A percentile compares a stretch with the other conserved stretches of the same genome.
Evolutionary conservation across 192 early-diverging fungal species (phyloP).

Genomic region (Mortierella antarctica): DNA sequence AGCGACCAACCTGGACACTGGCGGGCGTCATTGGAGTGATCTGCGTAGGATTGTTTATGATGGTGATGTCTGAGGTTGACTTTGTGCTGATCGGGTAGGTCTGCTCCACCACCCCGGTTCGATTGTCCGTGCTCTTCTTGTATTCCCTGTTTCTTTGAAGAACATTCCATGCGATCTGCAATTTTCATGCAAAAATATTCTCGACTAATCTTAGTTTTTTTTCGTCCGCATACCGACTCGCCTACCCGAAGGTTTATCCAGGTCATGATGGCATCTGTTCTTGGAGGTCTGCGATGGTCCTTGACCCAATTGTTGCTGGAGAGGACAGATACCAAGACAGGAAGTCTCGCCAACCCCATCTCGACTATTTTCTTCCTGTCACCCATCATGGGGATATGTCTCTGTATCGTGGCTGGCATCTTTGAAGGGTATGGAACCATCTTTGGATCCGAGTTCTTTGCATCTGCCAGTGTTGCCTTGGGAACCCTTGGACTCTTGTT

Average conservation of each 20-base stretch:
- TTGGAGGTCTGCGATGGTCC: conserved; percentile 92
- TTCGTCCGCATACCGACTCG: background rate
- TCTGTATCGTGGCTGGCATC: conserved; percentile 71
- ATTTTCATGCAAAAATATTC: background rate
- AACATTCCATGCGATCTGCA: background rate
- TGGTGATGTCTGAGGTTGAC: conserved; percentile 86
- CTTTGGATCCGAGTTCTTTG: conserved; percentile 65
- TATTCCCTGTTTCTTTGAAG: background rate
- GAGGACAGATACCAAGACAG: conserved; percentile 59
- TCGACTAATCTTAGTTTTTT: conserved; percentile 1
- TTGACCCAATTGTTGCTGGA: conserved; percentile 88
- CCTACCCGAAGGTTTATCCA: conserved; percentile 65
- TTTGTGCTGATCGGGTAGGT: conserved; percentile 81
- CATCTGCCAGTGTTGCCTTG: conserved; percentile 40
- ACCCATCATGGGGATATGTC: conserved; percentile 78
- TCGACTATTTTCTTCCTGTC: conserved; percentile 87
- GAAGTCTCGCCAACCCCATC: conserved; percentile 90
- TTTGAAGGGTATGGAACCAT: conserved; percentile 71
- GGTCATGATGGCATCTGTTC: conserved; percentile 81
- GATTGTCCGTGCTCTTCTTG: background rate
- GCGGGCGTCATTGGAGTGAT: conserved; percentile 83
- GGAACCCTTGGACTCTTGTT: conserved; percentile 66
- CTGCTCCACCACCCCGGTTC: background rate
- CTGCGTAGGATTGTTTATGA: conserved; percentile 83
- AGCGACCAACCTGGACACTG: conserved; percentile 76